A percentile compares a stretch with the other conserved stretches of the same genome.
Evolutionary conservation across 495 filamentous ascomycete genomes (phyloP).

Genomic region (Polyplosphaeria fusca): DNA sequence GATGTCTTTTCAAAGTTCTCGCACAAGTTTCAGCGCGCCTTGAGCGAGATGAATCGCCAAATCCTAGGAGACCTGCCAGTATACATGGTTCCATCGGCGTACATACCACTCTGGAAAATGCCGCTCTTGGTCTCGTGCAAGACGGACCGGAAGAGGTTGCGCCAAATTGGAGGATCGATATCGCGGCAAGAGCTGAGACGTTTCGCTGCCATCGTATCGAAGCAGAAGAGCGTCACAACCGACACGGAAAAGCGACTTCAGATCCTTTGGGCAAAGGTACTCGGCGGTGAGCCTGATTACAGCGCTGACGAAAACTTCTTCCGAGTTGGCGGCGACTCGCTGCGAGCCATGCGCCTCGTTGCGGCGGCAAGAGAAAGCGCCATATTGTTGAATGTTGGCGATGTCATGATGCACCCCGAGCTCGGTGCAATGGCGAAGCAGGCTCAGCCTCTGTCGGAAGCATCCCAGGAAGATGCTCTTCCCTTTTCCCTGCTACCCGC

Average conservation of each 20-base stretch:
- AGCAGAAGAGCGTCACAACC: slow-evolving; percentile 25
- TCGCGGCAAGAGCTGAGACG: slow-evolving; percentile 18
- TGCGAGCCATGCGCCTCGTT: slow-evolving; percentile 35
- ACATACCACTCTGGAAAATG: slow-evolving; percentile 56
- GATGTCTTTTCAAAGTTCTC: slow-evolving; percentile 7
- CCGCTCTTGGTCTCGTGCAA: slow-evolving; percentile 59
- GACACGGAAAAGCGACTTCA: slow-evolving; percentile 25
- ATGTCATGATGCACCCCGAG: slow-evolving; percentile 50
- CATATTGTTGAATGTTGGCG: slow-evolving; percentile 45
- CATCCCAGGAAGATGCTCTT: neutral
- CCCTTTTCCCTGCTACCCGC: slow-evolving; percentile 26
- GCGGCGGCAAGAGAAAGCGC: slow-evolving; percentile 24
- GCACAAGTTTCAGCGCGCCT: slow-evolving; percentile 2
- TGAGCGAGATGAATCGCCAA: slow-evolving; percentile 7
- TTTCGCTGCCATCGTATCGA: slow-evolving; percentile 29
- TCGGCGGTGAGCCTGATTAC: slow-evolving; percentile 19
- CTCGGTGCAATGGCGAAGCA: slow-evolving; percentile 48
- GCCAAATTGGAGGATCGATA: slow-evolving; percentile 22
- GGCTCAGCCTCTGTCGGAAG: neutral
- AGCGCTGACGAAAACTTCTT: slow-evolving; percentile 34
- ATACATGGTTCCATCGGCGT: slow-evolving; percentile 63
- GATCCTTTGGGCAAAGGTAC: slow-evolving; percentile 22
- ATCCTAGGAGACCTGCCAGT: slow-evolving; percentile 40
- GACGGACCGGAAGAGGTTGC: slow-evolving; percentile 57
- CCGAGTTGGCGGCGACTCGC: slow-evolving; percentile 35